Evolutionary conservation across 2,329 filamentous ascomycete species (phyloP).

Genomic region (Apiospora phragmitis): DNA sequence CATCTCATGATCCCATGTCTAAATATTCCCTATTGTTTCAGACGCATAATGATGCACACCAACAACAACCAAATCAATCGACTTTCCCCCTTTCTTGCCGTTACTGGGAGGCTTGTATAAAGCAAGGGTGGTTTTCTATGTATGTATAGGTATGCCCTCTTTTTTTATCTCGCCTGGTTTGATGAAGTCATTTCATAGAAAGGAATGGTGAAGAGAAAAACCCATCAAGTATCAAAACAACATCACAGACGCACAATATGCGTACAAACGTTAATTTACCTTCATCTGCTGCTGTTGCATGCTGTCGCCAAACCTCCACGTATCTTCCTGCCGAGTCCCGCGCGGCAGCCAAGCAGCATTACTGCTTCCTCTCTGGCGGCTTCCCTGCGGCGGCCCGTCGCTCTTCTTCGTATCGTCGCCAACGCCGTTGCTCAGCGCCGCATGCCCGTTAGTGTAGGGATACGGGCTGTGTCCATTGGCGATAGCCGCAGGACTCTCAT

Average conservation of each 20-base stretch:
- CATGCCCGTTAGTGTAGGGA: slow-evolving; percentile 48
- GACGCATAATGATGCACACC: background rate
- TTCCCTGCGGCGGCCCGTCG: slow-evolving; percentile 45
- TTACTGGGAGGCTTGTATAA: background rate
- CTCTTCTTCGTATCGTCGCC: slow-evolving; percentile 57
- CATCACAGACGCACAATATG: background rate
- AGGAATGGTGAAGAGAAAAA: background rate
- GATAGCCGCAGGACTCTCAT: slow-evolving; percentile 37
- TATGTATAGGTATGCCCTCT: background rate
- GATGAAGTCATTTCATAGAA: background rate
- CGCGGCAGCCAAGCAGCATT: slow-evolving; percentile 68
- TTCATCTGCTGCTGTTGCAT: slow-evolving; percentile 14
- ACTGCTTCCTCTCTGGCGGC: slow-evolving; percentile 44
- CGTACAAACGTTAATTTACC: slow-evolving; percentile 8
- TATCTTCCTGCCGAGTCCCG: slow-evolving; percentile 83
- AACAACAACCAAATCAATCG: background rate
- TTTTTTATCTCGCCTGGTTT: background rate
- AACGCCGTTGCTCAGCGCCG: slow-evolving; percentile 31
- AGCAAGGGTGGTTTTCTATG: background rate
- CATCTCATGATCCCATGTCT: slow-evolving; percentile 6
- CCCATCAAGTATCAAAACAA: background rate
- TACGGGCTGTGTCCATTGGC: slow-evolving; percentile 34
- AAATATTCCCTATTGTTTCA: slow-evolving; percentile 3
- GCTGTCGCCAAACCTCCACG: slow-evolving; percentile 63
- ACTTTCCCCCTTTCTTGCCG: too few relatives aligned